Conservation (phyloP, 345 rosid genomes). For the Trapa incisa region DNA sequence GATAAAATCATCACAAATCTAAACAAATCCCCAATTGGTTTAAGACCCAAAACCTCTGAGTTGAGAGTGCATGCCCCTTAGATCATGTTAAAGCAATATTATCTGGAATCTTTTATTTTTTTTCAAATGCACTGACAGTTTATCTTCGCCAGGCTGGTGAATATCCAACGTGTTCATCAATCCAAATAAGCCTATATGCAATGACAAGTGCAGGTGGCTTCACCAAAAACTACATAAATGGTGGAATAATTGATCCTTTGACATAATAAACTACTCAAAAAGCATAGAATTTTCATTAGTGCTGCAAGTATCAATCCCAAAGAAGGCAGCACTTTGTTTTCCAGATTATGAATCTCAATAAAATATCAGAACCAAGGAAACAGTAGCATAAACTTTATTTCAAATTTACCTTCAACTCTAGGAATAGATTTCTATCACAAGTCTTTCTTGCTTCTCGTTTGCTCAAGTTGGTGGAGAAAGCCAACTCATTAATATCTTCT, state of each 20-base stretch:
- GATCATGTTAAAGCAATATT: neutral
- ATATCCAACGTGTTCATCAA: too few species aligned
- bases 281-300: too few species aligned
- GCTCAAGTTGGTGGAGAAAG: constrained; percentile 39
- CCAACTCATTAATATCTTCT: constrained; percentile 21
- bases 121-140: neutral
- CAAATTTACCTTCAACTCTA: constrained; percentile 40
- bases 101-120: neutral
- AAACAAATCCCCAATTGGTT: neutral
- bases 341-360: neutral
- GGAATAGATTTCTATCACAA: constrained; percentile 38
- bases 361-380: neutral
- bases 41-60: neutral
- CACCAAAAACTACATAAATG: too few species aligned
- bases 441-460: constrained; percentile 43
- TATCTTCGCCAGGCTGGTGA: too few species aligned
- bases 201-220: too few species aligned
- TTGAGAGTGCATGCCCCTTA: neutral
- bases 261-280: too few species aligned
- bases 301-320: too few species aligned
- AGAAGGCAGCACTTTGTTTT: neutral
- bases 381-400: neutral
- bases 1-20: neutral
- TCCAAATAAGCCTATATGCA: too few species aligned
- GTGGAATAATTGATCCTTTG: too few species aligned